Evolutionary conservation across 768 basidiomycete genomes (phyloP).

Genomic region (Daedaleopsis sinensis): DNA sequence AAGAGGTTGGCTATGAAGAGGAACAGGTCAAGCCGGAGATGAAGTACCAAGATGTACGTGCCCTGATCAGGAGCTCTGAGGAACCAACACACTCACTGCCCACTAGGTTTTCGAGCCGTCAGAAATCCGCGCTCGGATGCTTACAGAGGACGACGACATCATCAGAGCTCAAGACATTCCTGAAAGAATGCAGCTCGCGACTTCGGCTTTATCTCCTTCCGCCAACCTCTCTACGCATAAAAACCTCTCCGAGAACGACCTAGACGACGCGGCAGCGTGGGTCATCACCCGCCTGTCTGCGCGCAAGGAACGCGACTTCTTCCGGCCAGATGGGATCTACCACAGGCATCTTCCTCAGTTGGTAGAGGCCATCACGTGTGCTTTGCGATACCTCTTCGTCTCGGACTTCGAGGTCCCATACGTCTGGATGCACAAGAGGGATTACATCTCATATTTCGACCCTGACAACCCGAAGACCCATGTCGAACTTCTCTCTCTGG

Average conservation of each 20-base stretch:
- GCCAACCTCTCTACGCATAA: slow-evolving; percentile 63
- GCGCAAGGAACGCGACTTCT: slow-evolving; percentile 72
- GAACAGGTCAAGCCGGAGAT: slow-evolving; percentile 67
- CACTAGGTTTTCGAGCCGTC: slow-evolving; percentile 95
- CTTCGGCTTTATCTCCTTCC: slow-evolving; percentile 75
- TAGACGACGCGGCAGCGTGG: slow-evolving; percentile 86
- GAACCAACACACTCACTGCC: slow-evolving; percentile 9
- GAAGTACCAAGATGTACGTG: slow-evolving; percentile 80
- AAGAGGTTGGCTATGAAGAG: slow-evolving; percentile 53
- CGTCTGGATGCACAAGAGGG: slow-evolving; percentile 91
- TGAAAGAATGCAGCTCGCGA: slow-evolving; percentile 92
- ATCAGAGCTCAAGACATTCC: slow-evolving; percentile 91
- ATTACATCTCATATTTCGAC: slow-evolving; percentile 87
- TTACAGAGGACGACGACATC: slow-evolving; percentile 92
- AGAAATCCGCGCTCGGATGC: slow-evolving; percentile 85
- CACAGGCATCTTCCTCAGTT: slow-evolving; percentile 65
- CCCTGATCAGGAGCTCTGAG: slow-evolving; percentile 19
- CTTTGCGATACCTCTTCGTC: slow-evolving; percentile 81
- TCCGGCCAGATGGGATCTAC: slow-evolving; percentile 63
- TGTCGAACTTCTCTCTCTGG: slow-evolving; percentile 69
- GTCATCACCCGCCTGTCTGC: slow-evolving; percentile 78
- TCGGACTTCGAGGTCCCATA: slow-evolving; percentile 94
- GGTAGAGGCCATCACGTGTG: slow-evolving; percentile 76
- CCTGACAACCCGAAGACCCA: slow-evolving; percentile 61
- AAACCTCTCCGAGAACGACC: slow-evolving; percentile 69